Percentiles rank a stretch among this genome's conserved stretches.
phyloP scores from a whole-genome alignment of 306 rosid species.

The Dryas alaskensis region DNA sequence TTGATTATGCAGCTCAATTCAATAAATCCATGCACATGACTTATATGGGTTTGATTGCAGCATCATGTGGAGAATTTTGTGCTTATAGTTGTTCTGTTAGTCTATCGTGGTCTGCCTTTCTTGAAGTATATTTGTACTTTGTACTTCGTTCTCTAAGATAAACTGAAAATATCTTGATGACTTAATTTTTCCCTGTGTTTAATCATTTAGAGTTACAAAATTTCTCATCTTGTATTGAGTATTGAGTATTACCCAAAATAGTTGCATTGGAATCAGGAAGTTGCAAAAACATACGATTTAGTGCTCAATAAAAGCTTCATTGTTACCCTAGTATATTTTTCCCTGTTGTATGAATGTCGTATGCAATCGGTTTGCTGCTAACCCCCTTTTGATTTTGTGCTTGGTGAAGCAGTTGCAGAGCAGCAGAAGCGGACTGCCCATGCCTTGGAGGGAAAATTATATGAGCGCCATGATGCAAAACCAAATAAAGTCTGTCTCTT shows the following conservation, averaged over 20 bases:
- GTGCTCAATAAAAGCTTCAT: neutral
- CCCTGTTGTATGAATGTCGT: neutral
- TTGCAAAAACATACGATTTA: neutral
- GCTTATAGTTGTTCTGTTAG: neutral
- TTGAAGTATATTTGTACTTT: neutral
- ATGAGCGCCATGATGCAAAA: constrained; percentile 69
- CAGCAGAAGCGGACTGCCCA: constrained; percentile 72
- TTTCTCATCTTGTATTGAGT: neutral
- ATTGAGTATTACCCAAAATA: neutral
- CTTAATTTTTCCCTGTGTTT: neutral
- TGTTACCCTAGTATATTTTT: neutral
- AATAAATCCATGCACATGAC: neutral
- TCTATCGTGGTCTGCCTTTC: neutral
- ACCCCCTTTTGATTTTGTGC: constrained; percentile 27
- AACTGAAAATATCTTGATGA: neutral
- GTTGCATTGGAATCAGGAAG: neutral
- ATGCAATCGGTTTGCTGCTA: constrained; percentile 27
- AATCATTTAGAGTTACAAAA: neutral
- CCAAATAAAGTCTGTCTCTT: constrained; percentile 65
- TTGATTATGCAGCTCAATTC: constrained; percentile 1
- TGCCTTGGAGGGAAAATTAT: constrained; percentile 56
- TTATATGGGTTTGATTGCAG: constrained; percentile 5
- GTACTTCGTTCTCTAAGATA: neutral
- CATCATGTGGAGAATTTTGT: neutral
- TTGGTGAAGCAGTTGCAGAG: constrained; percentile 57